Evolutionary conservation across 768 basidiomycete genomes (phyloP).

Genomic region (Leccinellum luteum): DNA sequence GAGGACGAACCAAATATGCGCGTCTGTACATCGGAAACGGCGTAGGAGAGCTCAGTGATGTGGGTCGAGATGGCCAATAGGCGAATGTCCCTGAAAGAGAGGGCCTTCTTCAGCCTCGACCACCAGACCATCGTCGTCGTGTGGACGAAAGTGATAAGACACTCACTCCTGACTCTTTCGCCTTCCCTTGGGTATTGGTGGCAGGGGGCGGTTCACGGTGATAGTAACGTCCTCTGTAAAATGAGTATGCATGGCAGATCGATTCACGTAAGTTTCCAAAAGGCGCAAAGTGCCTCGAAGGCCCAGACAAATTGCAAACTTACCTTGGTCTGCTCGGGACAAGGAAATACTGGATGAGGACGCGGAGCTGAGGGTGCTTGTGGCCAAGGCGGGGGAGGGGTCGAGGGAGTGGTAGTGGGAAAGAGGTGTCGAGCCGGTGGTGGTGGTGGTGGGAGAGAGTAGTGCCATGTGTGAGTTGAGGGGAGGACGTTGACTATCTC

Average conservation of each 20-base stretch:
- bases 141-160: constrained; percentile 9
- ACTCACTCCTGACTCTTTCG: constrained; percentile 70
- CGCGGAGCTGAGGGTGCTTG: constrained; percentile 21
- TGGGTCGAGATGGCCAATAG: constrained; percentile 77
- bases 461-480: constrained; percentile 19
- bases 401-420: constrained; percentile 33
- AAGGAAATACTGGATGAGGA: constrained; percentile 54
- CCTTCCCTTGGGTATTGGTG: constrained; percentile 45
- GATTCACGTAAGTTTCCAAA: constrained; percentile 34
- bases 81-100: constrained; percentile 61
- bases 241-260: constrained; percentile 26
- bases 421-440: constrained; percentile 30
- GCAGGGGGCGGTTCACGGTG: constrained; percentile 49
- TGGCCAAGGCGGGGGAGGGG: constrained; percentile 25
- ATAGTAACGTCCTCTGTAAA: constrained; percentile 71
- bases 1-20: constrained; percentile 73
- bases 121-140: constrained; percentile 25
- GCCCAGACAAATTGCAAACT: constrained; percentile 21
- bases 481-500: background rate
- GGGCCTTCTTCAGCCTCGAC: constrained; percentile 24
- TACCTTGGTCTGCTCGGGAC: constrained; percentile 64
- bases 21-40: constrained; percentile 86
- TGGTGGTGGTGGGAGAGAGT: constrained; percentile 22
- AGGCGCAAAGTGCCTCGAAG: constrained; percentile 24
- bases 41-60: constrained; percentile 84